Evolutionary conservation across 73 alveolate species (phyloP).

Genomic region (Paramecium pentaurelia): DNA sequence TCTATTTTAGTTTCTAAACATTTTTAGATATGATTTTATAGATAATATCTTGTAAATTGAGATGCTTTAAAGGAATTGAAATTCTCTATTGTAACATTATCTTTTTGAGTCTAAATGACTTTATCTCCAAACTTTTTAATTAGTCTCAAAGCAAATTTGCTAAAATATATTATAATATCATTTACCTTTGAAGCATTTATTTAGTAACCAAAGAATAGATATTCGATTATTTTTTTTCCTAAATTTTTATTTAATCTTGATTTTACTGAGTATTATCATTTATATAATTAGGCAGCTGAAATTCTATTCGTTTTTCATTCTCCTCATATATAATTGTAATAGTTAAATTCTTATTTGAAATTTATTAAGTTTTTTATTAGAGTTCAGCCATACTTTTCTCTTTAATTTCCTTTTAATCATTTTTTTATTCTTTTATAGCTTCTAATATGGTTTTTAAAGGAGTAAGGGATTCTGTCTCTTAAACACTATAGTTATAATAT

Average conservation of each 20-base stretch:
- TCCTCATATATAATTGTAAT: not conserved
- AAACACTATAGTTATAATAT: not conserved
- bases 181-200: not conserved
- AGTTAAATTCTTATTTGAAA: not conserved
- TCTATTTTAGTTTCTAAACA: not conserved
- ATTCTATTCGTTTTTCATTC: not conserved
- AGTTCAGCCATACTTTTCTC: not conserved
- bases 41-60: not conserved
- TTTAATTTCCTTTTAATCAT: not conserved
- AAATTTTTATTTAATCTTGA: not conserved
- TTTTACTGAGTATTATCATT: not conserved
- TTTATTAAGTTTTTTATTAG: not conserved
- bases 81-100: not conserved
- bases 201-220: not conserved
- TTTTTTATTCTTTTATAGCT: not conserved
- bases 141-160: not conserved
- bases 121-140: not conserved
- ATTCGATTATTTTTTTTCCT: not conserved
- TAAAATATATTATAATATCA: not conserved
- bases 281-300: not conserved
- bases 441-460: not conserved
- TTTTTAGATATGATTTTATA: not conserved
- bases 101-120: not conserved
- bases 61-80: slow-evolving; percentile 5
- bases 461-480: not conserved